Base-by-base conservation (phyloP, 2,329 filamentous ascomycete species). In the Sporothrix pallida region DNA sequence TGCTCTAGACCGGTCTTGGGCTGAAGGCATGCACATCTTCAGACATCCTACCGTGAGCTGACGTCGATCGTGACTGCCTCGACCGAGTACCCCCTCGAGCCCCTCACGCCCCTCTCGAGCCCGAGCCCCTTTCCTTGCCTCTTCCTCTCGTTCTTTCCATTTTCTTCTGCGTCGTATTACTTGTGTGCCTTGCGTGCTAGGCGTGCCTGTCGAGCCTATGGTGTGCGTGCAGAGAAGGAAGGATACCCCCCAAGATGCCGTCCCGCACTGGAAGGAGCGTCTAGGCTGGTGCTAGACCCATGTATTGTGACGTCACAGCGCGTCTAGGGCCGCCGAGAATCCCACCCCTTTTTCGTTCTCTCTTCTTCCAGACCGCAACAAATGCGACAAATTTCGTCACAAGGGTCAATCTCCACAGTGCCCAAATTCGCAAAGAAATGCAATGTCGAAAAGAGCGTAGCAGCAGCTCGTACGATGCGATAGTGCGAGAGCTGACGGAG, bases 281-380 rank as follows among this genome's bases (percentile, higher is more conserved):
- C 7, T 23, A 37, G 26, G 23, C 13, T 17, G 31, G 9, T 23
- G 42, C 60, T 46, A 23, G 44, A 67, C 44, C 20, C 63, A 67
- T 31, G 63, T 13, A 31, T 13, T 26, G 31, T 67, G 63, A 67
- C 63, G 63, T 67, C 63, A 67, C 63, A 50, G 44, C 10, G 20
- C 13, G 23, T 50, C 8, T 23, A 67, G 23, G 42, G 12, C 15
- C 42, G 42, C 62, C 20, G 3, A 15, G 13, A 46, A n/a, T 31
- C 44, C 42, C 10, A 50, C 20, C 63, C 20, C 42, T 12, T 46
- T 46, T 48, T 44, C 20, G 3, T 13, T 44, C 10, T 44, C 37
- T 44, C 17, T 31, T 42, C 31, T 10, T 9, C 60, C 15, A 12
- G 17, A 20, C 31, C 58, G 17, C 31, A 15, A 58, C 56, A 37